Evolutionary conservation across 1,284 basidiomycete species (phyloP).

Genomic region (Moesziomyces globuligerus): DNA sequence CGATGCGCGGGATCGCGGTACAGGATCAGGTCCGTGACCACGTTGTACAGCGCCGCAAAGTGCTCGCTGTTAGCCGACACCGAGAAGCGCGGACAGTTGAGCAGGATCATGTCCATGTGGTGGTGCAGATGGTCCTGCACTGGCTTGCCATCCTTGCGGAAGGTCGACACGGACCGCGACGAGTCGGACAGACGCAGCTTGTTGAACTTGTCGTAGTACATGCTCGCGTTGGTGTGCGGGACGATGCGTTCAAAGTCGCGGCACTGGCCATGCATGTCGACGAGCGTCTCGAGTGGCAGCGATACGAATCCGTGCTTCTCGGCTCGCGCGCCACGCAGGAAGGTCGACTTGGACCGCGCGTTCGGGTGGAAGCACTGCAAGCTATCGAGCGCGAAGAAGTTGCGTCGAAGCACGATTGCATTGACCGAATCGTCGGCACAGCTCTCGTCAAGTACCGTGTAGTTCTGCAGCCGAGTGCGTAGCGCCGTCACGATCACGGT

Average conservation of each 20-base stretch:
- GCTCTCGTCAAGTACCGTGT: constrained; percentile 81
- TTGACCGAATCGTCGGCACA: constrained; percentile 85
- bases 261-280: constrained; percentile 42
- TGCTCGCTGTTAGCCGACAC: constrained; percentile 88
- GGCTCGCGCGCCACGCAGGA: constrained; percentile 15
- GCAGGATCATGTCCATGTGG: constrained; percentile 83
- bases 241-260: constrained; percentile 78
- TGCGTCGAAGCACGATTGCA: constrained; percentile 85
- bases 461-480: constrained; percentile 83
- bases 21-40: constrained; percentile 83
- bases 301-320: constrained; percentile 68
- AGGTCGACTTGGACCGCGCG: constrained; percentile 68
- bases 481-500: constrained; percentile 83
- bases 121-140: constrained; percentile 77
- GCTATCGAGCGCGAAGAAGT: constrained; percentile 79
- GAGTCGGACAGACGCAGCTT: constrained; percentile 75
- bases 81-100: constrained; percentile 79
- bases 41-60: constrained; percentile 86
- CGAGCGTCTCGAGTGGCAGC: constrained; percentile 83
- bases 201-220: constrained; percentile 95
- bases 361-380: constrained; percentile 87
- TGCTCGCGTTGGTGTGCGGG: constrained; percentile 84
- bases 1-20: constrained; percentile 81
- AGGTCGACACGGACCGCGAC: constrained; percentile 70
- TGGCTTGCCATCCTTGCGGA: constrained; percentile 58